These are phyloP conservation scores for Stipa capillata DNA, from an alignment of 176 grass and related monocot genomes.

Conservation along the genomic window DNA sequence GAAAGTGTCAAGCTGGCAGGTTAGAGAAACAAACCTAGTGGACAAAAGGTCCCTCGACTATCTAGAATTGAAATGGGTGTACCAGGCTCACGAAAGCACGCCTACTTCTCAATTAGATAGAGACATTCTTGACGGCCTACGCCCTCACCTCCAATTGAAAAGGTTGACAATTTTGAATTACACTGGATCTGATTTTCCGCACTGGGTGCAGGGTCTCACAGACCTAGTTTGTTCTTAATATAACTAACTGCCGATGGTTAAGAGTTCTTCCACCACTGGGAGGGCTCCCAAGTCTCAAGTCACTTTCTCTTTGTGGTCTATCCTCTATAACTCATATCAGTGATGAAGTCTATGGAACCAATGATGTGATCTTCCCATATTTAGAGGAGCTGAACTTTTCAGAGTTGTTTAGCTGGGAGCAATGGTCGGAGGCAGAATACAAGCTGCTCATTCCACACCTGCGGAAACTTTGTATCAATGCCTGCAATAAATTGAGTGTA, in stretches of 20 bases:
- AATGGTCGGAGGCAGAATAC: conserved; percentile 1
- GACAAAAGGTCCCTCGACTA: neutral
- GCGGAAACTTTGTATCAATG: neutral
- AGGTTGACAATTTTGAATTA: conserved; percentile 2
- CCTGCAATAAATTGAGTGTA: neutral
- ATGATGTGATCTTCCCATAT: neutral
- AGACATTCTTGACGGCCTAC: neutral
- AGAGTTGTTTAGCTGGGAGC: neutral
- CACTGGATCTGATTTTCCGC: neutral
- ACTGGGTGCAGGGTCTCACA: neutral
- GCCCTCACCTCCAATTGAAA: neutral
- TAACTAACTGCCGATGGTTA: neutral
- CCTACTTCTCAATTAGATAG: neutral
- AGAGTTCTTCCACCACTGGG: conserved; percentile 14
- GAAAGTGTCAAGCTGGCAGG: neutral
- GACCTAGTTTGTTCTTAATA: neutral
- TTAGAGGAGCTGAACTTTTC: conserved; percentile 10
- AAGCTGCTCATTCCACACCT: neutral
- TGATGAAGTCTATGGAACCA: conserved; percentile 3
- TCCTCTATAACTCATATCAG: neutral
- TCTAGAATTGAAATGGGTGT: neutral
- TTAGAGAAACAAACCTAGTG: neutral
- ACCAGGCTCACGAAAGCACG: neutral
- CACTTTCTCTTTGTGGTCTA: neutral
- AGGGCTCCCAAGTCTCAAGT: conserved; percentile 15